Conservation (phyloP, 768 basidiomycete genomes). For the Strobilomyces dryophilus region DNA sequence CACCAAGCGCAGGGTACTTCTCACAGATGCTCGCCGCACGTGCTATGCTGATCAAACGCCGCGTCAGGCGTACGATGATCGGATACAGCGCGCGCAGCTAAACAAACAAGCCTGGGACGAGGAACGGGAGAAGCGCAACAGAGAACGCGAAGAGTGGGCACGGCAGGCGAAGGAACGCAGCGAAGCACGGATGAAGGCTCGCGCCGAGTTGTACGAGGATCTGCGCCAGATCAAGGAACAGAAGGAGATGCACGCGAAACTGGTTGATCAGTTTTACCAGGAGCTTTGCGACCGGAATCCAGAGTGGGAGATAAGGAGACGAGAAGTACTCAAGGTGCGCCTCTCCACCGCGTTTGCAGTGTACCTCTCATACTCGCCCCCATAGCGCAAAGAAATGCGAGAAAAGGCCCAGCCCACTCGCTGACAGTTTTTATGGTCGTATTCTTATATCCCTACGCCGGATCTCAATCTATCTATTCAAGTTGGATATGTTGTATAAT, state of each 20-base stretch:
- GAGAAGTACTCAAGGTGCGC: slow-evolving; percentile 47
- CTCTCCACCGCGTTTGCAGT: background rate
- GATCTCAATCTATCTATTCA: slow-evolving; percentile 11
- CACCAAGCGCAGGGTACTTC: slow-evolving; percentile 49
- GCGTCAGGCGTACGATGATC: slow-evolving; percentile 45
- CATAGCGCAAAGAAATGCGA: slow-evolving; percentile 30
- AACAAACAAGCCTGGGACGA: slow-evolving; percentile 30
- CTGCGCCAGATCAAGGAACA: slow-evolving; percentile 40
- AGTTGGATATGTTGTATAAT: slow-evolving; percentile 26
- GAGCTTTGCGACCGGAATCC: slow-evolving; percentile 54
- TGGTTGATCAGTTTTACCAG: slow-evolving; percentile 52
- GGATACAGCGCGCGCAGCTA: slow-evolving; percentile 29
- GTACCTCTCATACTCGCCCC: slow-evolving; percentile 5
- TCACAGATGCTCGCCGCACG: background rate
- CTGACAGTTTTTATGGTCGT: slow-evolving; percentile 23
- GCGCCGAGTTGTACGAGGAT: slow-evolving; percentile 35
- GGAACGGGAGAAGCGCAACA: slow-evolving; percentile 39
- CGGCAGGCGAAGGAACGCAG: slow-evolving; percentile 45
- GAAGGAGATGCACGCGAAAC: slow-evolving; percentile 34
- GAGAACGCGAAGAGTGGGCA: slow-evolving; percentile 54
- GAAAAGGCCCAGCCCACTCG: slow-evolving; percentile 18
- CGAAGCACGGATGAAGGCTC: slow-evolving; percentile 45
- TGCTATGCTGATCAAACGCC: background rate
- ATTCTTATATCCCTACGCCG: slow-evolving; percentile 27
- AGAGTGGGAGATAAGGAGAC: slow-evolving; percentile 57